phyloP scores from a whole-genome alignment of 169 alveolate species.

The Plasmodium chabaudi region DNA sequence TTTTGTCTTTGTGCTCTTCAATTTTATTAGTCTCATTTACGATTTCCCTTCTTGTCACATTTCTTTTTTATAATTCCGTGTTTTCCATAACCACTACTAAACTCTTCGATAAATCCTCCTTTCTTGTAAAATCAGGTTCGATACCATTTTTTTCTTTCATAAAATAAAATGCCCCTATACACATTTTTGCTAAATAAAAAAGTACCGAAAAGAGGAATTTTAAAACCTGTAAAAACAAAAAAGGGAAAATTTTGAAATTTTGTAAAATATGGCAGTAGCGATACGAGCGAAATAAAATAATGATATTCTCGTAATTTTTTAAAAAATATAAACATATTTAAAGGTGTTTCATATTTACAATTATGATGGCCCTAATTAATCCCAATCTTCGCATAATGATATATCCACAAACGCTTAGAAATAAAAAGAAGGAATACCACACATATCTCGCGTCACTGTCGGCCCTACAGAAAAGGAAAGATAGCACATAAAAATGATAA shows the following conservation, averaged over 20 bases:
- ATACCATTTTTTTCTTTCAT: conserved; percentile 1
- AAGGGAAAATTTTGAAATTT: neutral
- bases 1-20: too few species aligned
- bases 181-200: conserved; percentile 10
- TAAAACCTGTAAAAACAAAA: conserved; percentile 23
- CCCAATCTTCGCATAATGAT: conserved; percentile 69
- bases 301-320: too few species aligned
- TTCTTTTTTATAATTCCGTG: conserved; percentile 19
- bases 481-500: neutral
- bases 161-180: conserved; percentile 7
- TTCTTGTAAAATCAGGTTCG: neutral
- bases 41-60: too few species aligned
- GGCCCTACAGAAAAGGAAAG: conserved; percentile 22
- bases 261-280: neutral
- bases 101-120: conserved; percentile 11
- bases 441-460: conserved; percentile 63
- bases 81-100: conserved; percentile 7
- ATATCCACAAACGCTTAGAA: conserved; percentile 51
- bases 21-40: too few species aligned
- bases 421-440: conserved; percentile 70
- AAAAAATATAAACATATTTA: too few species aligned
- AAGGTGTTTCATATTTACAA: conserved; percentile 5
- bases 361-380: conserved; percentile 38
- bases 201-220: conserved; percentile 27
- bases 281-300: too few species aligned